These are phyloP conservation scores for Metschnikowia santaceciliae DNA, from an alignment of 805 yeast genomes.

Conservation along the genomic window DNA sequence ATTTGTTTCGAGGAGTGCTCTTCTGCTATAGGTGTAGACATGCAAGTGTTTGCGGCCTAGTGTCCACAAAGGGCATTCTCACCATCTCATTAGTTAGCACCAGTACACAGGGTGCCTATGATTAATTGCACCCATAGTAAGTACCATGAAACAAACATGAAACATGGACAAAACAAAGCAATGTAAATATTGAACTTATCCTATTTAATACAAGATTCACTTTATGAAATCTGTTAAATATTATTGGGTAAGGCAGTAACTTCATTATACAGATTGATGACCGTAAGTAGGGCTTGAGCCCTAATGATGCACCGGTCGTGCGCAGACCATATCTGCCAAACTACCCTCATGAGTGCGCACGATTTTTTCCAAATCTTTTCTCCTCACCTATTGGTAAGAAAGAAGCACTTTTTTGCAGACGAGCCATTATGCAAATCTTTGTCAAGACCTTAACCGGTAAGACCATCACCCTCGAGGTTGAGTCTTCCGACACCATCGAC, in stretches of 20 bases:
- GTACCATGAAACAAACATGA: neutral
- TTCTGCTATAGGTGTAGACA: neutral
- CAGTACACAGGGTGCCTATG: neutral
- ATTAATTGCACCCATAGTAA: neutral
- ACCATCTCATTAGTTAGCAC: neutral
- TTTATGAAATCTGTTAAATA: no score
- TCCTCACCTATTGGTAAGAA: constrained; percentile 37
- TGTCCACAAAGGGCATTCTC: neutral
- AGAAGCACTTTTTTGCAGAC: constrained; percentile 44
- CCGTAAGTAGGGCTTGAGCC: constrained; percentile 14
- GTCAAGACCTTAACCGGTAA: constrained; percentile 99
- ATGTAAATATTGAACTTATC: no score
- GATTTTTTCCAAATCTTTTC: constrained; percentile 6
- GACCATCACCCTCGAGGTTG: constrained; percentile 98
- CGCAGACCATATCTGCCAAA: no score
- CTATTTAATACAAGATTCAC: no score
- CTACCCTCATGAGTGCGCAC: neutral
- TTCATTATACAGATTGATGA: neutral
- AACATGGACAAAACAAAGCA: neutral
- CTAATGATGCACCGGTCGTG: constrained; percentile 5
- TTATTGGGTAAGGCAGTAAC: no score
- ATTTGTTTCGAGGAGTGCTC: neutral
- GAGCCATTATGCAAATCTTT: constrained; percentile 80
- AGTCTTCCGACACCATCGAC: constrained; percentile 98
- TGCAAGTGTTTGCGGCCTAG: neutral